Base-by-base conservation (phyloP, 2,329 filamentous ascomycete genomes). In the Verticillium dahliae region DNA sequence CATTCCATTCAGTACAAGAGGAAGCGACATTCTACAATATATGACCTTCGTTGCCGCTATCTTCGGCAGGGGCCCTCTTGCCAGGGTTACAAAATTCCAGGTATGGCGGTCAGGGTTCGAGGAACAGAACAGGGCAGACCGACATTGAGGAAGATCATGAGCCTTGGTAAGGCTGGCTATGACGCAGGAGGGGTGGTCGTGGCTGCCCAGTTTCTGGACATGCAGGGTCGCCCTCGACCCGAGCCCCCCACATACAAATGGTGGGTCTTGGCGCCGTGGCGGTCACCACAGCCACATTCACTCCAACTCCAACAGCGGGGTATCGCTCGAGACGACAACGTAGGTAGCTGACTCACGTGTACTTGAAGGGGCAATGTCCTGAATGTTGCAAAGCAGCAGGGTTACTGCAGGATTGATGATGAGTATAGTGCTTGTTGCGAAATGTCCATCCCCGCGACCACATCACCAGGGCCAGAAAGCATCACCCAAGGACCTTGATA, bases 131-230 rank as follows among this genome's bases (percentile, higher is more conserved):
- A 18, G 45, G 45, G 15, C 5, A 18, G 27, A 31, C 27, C 27
- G 27, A 31, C 27, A 52, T 7, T 10, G 18, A 6, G 22, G 45
- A 52, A 18, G 35, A 10, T 4, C 4, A 31, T 45, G 39, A 15
- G 14, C 14, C 39, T 45, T 45, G 39, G 39, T 18, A 45, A 11
- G 45, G 41, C 35, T 37, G 35, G n/a, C n/a, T 10, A 65, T 64
- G 64, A 65, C 64, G 64, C 64, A 65, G 64, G 62, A 57, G 57
- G 56, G 35, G 35, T 37, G n/a, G 45, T 52, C 18, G 45, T 52
- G 45, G 61, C 56, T 56, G 45, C 59, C 59, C 41, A 38, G 31
- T 33, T 57, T 59, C 39, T 52, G 45, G 15, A 52, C 7, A 52
- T 52, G 45, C 57, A 39, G 57, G 54, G 27, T 56, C 27, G 31